phyloP scores from a whole-genome alignment of 2,329 filamentous ascomycete genomes.

The Penicillium sumatraense region DNA sequence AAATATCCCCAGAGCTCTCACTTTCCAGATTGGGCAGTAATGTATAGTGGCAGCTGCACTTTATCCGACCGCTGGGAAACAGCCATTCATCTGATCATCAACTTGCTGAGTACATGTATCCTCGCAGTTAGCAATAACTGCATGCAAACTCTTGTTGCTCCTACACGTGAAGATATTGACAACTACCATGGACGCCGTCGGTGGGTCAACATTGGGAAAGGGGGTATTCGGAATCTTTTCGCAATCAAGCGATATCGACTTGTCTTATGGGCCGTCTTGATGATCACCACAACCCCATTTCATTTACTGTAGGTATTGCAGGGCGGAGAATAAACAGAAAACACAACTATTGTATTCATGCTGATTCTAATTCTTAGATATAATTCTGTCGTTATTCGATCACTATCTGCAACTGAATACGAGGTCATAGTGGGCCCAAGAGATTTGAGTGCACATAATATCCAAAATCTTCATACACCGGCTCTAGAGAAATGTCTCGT shows the following conservation, averaged over 20 bases:
- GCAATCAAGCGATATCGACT: constrained; percentile 35
- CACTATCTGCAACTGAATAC: not conserved
- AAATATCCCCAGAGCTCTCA: not conserved
- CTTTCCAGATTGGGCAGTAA: not conserved
- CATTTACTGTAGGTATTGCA: constrained; percentile 29
- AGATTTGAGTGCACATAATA: constrained; percentile 3
- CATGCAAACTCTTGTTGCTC: constrained; percentile 58
- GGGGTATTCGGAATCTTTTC: constrained; percentile 33
- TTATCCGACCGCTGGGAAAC: constrained; percentile 9
- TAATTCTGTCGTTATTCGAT: constrained; percentile 3
- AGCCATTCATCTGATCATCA: constrained; percentile 53
- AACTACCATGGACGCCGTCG: constrained; percentile 46
- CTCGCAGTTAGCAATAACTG: constrained; percentile 56
- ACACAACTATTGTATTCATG: no score
- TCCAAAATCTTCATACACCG: not conserved
- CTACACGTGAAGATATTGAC: constrained; percentile 56
- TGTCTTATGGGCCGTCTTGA: constrained; percentile 15
- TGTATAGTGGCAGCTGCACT: constrained; percentile 12
- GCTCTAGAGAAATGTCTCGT: constrained; percentile 2
- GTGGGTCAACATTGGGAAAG: constrained; percentile 53
- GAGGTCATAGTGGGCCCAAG: constrained; percentile 3
- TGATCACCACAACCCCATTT: constrained; percentile 18
- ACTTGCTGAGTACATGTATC: constrained; percentile 51
- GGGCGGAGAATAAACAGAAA: no score
- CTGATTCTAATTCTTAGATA: no score